phyloP scores from a whole-genome alignment of 2,329 filamentous ascomycete species.

The Dactylella cylindrospora region DNA sequence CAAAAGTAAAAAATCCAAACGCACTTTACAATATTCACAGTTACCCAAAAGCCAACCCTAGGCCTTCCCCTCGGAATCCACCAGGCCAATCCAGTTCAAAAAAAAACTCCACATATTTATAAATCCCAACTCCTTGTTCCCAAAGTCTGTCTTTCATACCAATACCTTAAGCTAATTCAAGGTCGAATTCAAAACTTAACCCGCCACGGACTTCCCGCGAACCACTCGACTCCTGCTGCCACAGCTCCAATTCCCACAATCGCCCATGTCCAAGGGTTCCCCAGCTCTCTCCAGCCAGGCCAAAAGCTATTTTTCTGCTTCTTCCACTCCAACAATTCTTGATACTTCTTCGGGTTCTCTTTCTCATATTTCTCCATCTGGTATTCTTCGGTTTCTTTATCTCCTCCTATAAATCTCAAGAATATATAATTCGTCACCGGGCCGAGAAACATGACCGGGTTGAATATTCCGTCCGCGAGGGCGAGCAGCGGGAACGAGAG shows the following conservation, averaged over 20 bases:
- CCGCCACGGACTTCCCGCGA: not conserved
- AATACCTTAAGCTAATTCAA: too few relatives aligned
- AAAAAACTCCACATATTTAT: too few relatives aligned
- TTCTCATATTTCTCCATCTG: constrained; percentile 60
- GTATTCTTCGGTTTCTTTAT: constrained; percentile 59
- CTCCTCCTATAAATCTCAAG: constrained; percentile 61
- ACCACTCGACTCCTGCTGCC: constrained; percentile 57
- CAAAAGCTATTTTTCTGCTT: constrained; percentile 63
- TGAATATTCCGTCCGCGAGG: constrained; percentile 60
- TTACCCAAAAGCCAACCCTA: too few relatives aligned
- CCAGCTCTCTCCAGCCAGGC: constrained; percentile 57
- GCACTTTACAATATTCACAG: too few relatives aligned
- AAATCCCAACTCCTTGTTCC: too few relatives aligned
- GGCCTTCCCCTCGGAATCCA: too few relatives aligned
- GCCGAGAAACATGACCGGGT: constrained; percentile 60
- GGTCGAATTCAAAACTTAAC: too few relatives aligned
- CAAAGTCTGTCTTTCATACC: too few relatives aligned
- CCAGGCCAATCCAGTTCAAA: too few relatives aligned
- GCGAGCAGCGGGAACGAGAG: constrained; percentile 62
- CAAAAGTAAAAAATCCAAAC: too few relatives aligned
- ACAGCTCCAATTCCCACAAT: constrained; percentile 58
- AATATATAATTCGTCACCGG: constrained; percentile 63
- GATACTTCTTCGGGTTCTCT: constrained; percentile 58
- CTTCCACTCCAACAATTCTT: constrained; percentile 59
- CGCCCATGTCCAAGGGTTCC: constrained; percentile 62